Evolutionary conservation across 2,329 filamentous ascomycete genomes (phyloP), one percentile per base, ranked within the genome.

Genomic region (Fusarium chaquense): DNA sequence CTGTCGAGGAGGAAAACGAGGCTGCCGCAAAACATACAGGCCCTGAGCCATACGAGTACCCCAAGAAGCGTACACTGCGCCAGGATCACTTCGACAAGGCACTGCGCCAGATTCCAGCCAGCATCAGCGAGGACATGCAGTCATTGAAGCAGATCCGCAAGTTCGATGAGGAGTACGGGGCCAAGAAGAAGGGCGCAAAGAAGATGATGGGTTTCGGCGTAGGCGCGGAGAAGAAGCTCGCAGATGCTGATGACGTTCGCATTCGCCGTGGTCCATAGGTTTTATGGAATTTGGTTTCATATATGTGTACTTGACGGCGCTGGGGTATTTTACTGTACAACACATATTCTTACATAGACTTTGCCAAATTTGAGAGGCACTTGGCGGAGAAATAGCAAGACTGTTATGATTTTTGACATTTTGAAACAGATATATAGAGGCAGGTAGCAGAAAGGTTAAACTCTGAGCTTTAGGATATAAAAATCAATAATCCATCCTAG

Each of bases 101-200:
- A 3, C 84, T 97, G 74, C 87, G 89, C 74, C 94, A 98, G 79
- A 97, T 99, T 72, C 93, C 91, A 58, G 94, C 96, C 0, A 97
- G 93, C 74, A 94, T 98, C 71, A 94, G 89, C 73, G 95, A 98
- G 79, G 94, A 99, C 76, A 98, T 98, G 95, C 85, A 89, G 50
- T 93, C 89, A 33, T 83, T 99, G 67, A 88, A 89, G 70, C 92
- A 93, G 15, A 97, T 99, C 74, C 88, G 93, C 73, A 97, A 97
- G 81, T 99, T 98, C 76, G 96, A 99, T 77, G 93, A 97, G 81
- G 92, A 95, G 78, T 99, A 94, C 78, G 95, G 96, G 28, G 94
- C 97, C 77, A 87, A 91, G 36, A 91, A 89, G 75, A 87, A 88
- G 76, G 88, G 87, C 77, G 89, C 87, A 79, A 88, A 81, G 74